phyloP scores from a whole-genome alignment of 2,329 filamentous ascomycete genomes.

The Biscogniauxia sp. region DNA sequence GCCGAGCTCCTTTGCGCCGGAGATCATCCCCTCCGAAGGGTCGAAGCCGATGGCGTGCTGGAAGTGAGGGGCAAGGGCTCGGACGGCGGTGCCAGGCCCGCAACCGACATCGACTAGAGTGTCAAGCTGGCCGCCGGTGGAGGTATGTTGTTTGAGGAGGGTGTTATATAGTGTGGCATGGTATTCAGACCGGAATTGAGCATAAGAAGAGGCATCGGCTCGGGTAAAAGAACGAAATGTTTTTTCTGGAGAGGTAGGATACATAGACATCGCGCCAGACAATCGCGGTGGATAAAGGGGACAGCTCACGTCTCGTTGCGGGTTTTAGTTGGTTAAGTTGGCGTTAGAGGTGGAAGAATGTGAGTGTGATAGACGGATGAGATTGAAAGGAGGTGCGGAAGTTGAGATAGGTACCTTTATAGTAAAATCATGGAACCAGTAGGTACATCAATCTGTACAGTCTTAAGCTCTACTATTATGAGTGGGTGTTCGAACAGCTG shows the following conservation, averaged over 20 bases:
- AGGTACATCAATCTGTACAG: too few species aligned
- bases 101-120: constrained; percentile 55
- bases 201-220: constrained; percentile 44
- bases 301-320: too few species aligned
- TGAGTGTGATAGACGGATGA: too few species aligned
- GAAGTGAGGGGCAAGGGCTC: constrained; percentile 47
- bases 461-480: too few species aligned
- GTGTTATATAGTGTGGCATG: constrained; percentile 43
- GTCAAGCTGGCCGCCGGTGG: constrained; percentile 42
- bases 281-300: too few species aligned
- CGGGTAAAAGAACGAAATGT: constrained; percentile 47
- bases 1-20: constrained; percentile 38
- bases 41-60: constrained; percentile 48
- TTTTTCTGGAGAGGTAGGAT: constrained; percentile 25
- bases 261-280: too few species aligned
- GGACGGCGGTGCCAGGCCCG: constrained; percentile 51
- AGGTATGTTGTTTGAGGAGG: constrained; percentile 45
- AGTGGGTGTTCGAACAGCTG: too few species aligned
- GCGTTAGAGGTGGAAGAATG: too few species aligned
- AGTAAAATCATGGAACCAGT: too few species aligned
- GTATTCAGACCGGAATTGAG: constrained; percentile 42
- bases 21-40: constrained; percentile 52
- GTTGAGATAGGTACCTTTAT: too few species aligned
- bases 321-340: too few species aligned
- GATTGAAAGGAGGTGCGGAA: too few species aligned